Evolutionary conservation across 1,284 basidiomycete species (phyloP).

Genomic region (Volvariella volvacea): DNA sequence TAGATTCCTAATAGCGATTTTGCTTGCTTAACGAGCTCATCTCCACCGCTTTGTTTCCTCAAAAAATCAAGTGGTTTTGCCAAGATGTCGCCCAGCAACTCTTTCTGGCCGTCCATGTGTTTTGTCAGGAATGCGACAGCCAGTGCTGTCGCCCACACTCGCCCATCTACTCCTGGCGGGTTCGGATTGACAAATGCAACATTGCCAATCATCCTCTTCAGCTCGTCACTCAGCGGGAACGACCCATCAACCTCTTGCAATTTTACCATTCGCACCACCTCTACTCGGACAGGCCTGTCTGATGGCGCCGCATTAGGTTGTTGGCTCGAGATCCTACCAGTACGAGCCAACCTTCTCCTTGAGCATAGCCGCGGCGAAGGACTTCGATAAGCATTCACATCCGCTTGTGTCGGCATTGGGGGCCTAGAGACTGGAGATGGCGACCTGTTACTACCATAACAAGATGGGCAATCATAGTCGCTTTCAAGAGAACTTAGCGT

Average conservation of each 20-base stretch:
- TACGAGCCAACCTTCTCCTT: neutral
- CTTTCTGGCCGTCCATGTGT: slow-evolving; percentile 14
- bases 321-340: neutral
- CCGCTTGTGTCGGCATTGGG: slow-evolving; percentile 6
- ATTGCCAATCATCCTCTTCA: slow-evolving; percentile 19
- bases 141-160: slow-evolving; percentile 22
- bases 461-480: slow-evolving; percentile 12
- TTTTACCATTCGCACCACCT: slow-evolving; percentile 27
- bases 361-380: neutral
- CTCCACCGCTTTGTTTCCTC: slow-evolving; percentile 4
- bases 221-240: slow-evolving; percentile 23
- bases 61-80: slow-evolving; percentile 21
- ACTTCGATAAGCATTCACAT: neutral
- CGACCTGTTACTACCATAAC: slow-evolving; percentile 27
- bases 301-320: neutral
- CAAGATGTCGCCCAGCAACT: slow-evolving; percentile 19
- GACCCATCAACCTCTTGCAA: slow-evolving; percentile 43
- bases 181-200: neutral
- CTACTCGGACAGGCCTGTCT: slow-evolving; percentile 10
- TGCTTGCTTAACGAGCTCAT: slow-evolving; percentile 7
- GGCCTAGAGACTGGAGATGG: slow-evolving; percentile 11
- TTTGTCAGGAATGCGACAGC: slow-evolving; percentile 20
- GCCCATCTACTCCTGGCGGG: slow-evolving; percentile 11
- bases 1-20: neutral
- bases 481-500: slow-evolving; percentile 41